These are phyloP conservation scores for Metarhizium guizhouense DNA, from an alignment of 2,329 filamentous ascomycete genomes.

Conservation along the genomic window DNA sequence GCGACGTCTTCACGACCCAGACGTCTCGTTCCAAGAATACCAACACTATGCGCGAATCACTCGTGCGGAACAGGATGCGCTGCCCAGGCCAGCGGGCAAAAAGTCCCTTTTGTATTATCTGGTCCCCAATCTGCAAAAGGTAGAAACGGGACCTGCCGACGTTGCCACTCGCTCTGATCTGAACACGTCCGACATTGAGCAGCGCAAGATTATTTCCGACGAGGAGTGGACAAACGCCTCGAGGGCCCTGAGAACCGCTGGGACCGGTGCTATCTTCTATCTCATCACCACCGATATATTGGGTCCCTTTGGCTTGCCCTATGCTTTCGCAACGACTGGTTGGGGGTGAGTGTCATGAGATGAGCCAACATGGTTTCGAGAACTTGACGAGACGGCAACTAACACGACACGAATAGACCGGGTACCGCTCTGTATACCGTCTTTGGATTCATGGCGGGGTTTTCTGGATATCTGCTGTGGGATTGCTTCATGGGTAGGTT, in stretches of 20 bases:
- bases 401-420: constrained; percentile 15
- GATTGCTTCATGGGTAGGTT: constrained; percentile 26
- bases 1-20: constrained; percentile 12
- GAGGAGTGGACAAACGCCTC: constrained; percentile 37
- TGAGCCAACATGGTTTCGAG: neutral
- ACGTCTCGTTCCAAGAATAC: constrained; percentile 14
- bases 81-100: constrained; percentile 4
- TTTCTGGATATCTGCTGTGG: constrained; percentile 36
- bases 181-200: constrained; percentile 3
- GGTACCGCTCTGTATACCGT: constrained; percentile 34
- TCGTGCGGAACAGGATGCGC: constrained; percentile 11
- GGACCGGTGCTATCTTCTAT: constrained; percentile 37
- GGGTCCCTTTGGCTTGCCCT: constrained; percentile 31
- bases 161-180: neutral
- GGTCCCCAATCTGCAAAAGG: constrained; percentile 1
- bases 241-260: constrained; percentile 35
- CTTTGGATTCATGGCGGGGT: constrained; percentile 25
- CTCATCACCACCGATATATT: constrained; percentile 40
- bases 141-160: neutral
- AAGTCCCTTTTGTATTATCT: neutral
- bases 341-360: constrained; percentile 17
- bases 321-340: constrained; percentile 23
- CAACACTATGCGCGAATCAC: constrained; percentile 13
- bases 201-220: constrained; percentile 8
- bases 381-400: neutral